These are phyloP conservation scores for Kodamaea hsintzibuensis DNA, from an alignment of 805 yeast genomes.

Conservation along the genomic window DNA sequence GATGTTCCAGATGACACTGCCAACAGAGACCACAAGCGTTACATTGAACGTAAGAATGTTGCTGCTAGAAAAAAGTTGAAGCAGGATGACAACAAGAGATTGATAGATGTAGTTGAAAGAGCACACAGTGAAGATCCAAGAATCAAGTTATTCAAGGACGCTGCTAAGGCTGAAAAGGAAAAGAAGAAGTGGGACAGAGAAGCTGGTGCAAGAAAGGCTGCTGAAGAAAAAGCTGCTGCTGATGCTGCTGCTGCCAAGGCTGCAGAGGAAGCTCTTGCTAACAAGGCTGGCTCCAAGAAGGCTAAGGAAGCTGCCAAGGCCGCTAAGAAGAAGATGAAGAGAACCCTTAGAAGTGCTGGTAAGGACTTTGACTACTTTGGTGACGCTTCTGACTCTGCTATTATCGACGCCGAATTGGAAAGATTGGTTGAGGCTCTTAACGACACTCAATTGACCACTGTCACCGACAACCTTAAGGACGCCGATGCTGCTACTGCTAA, in stretches of 20 bases:
- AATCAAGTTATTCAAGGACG: constrained; percentile 88
- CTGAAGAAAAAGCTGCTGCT: constrained; percentile 89
- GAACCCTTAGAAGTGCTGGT: constrained; percentile 76
- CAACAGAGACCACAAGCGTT: constrained; percentile 99
- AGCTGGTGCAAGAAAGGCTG: constrained; percentile 96
- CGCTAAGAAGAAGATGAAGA: constrained; percentile 97
- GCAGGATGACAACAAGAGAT: constrained; percentile 93
- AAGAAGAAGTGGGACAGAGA: constrained; percentile 96
- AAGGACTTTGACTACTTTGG: constrained; percentile 87
- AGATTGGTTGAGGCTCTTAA: constrained; percentile 76
- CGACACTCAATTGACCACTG: constrained; percentile 74
- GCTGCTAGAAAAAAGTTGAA: constrained; percentile 96
- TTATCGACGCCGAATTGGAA: constrained; percentile 78
- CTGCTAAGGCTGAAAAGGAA: constrained; percentile 92
- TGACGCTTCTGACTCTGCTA: constrained; percentile 64
- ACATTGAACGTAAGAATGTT: constrained; percentile 95
- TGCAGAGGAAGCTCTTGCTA: constrained; percentile 65
- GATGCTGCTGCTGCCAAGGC: constrained; percentile 77
- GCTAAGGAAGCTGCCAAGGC: constrained; percentile 96
- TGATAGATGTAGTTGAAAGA: constrained; percentile 82
- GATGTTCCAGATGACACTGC: constrained; percentile 99
- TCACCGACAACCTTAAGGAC: constrained; percentile 64
- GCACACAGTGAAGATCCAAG: constrained; percentile 93
- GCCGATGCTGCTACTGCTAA: constrained; percentile 58
- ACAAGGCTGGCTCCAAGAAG: constrained; percentile 66